phyloP scores from a whole-genome alignment of 257 asterid species.

The Solanum dulcamara region DNA sequence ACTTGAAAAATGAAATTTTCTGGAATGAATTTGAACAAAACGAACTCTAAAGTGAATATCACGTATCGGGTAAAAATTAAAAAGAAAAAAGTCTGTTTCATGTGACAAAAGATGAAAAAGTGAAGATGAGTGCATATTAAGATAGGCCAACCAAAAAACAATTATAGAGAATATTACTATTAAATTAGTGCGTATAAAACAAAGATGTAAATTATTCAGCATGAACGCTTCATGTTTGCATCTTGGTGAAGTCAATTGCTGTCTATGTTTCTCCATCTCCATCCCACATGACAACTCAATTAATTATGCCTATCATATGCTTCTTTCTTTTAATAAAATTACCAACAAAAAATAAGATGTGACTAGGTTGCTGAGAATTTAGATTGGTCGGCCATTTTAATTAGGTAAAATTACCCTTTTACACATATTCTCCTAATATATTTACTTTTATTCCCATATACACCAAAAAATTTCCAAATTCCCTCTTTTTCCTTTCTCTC shows the following conservation, averaged over 20 bases:
- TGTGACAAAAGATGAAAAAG: conserved; percentile 18
- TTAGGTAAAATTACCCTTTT: too few relatives aligned
- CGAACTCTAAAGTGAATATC: background rate
- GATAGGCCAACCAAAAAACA: background rate
- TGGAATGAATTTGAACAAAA: background rate
- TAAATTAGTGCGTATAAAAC: background rate
- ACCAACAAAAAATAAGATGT: background rate
- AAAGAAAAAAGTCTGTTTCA: background rate
- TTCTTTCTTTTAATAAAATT: background rate
- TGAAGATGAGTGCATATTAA: background rate
- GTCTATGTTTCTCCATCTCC: conserved; percentile 2
- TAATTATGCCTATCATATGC: background rate
- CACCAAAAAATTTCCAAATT: too few relatives aligned
- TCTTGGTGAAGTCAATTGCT: background rate
- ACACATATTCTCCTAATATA: too few relatives aligned
- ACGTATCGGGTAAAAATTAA: background rate
- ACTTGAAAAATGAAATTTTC: background rate
- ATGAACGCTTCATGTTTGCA: background rate
- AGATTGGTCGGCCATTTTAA: background rate
- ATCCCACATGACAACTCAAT: background rate
- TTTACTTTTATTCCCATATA: too few relatives aligned
- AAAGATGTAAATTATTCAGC: background rate
- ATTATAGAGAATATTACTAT: background rate
- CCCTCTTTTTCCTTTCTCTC: too few relatives aligned
- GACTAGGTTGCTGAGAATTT: background rate